Evolutionary conservation across 768 basidiomycete species (phyloP).

Genomic region (Crepidotus variabilis): DNA sequence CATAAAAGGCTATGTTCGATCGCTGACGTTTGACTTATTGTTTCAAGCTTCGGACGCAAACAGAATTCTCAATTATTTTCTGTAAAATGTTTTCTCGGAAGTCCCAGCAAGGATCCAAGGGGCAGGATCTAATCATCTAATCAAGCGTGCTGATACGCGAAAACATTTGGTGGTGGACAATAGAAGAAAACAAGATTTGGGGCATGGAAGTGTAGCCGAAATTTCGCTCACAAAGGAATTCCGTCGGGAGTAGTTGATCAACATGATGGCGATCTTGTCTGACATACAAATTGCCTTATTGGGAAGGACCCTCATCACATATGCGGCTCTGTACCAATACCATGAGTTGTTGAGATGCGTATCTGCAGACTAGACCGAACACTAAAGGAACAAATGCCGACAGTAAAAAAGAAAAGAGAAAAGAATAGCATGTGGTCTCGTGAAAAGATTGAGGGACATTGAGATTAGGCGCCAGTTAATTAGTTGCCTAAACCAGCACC

Average conservation of each 20-base stretch:
- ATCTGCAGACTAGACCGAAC: background rate
- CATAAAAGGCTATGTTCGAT: conserved; percentile 13
- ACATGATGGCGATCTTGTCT: background rate
- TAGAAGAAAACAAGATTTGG: background rate
- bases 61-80: conserved; percentile 13
- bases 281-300: background rate
- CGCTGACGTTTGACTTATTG: conserved; percentile 17
- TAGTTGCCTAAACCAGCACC: conserved; percentile 69
- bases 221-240: background rate
- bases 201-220: background rate
- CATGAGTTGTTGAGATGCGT: too few species aligned
- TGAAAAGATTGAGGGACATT: too few species aligned
- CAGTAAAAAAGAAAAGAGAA: background rate
- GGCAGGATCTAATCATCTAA: background rate
- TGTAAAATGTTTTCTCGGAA: conserved; percentile 1
- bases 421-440: background rate
- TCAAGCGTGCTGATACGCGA: background rate
- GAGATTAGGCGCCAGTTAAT: background rate
- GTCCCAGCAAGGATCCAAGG: background rate
- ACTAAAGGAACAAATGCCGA: background rate
- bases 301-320: background rate
- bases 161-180: background rate
- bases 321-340: too few species aligned
- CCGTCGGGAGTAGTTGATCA: background rate
- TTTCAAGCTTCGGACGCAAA: conserved; percentile 11